phyloP scores from a whole-genome alignment of 148 eudicot species.

The Linanthus parryae region DNA sequence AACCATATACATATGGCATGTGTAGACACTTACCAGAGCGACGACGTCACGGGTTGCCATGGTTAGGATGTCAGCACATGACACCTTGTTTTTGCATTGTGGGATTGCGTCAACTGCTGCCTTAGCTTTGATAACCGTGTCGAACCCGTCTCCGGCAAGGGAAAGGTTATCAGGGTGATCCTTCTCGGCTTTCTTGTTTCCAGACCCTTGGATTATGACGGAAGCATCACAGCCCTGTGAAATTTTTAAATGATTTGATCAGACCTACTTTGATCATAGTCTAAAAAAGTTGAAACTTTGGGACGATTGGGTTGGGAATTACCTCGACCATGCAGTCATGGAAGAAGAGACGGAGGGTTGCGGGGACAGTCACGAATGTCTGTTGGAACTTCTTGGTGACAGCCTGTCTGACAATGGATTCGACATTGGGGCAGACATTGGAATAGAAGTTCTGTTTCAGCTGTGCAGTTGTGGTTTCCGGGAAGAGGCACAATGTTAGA shows the following conservation, averaged over 20 bases:
- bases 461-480: conserved; percentile 29
- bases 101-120: conserved; percentile 53
- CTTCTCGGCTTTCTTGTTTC: conserved; percentile 57
- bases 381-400: conserved; percentile 49
- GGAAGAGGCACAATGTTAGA: conserved; percentile 19
- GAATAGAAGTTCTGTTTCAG: conserved; percentile 54
- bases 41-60: conserved; percentile 68
- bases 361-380: conserved; percentile 77
- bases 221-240: conserved; percentile 83
- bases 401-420: conserved; percentile 45
- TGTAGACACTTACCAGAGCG: conserved; percentile 29
- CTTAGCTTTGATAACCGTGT: conserved; percentile 71
- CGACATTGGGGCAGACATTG: conserved; percentile 60
- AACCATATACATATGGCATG: too few species aligned
- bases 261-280: background rate
- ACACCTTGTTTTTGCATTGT: conserved; percentile 53
- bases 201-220: conserved; percentile 43
- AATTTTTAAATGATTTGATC: background rate
- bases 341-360: conserved; percentile 72
- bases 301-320: background rate
- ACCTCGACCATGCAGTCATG: conserved; percentile 81
- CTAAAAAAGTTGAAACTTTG: too few species aligned
- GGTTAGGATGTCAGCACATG: conserved; percentile 72
- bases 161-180: conserved; percentile 72
- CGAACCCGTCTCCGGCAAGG: conserved; percentile 80